These are phyloP conservation scores for Amaranthus hypochondriacus DNA, from an alignment of 148 eudicot genomes.

Conservation along the genomic window DNA sequence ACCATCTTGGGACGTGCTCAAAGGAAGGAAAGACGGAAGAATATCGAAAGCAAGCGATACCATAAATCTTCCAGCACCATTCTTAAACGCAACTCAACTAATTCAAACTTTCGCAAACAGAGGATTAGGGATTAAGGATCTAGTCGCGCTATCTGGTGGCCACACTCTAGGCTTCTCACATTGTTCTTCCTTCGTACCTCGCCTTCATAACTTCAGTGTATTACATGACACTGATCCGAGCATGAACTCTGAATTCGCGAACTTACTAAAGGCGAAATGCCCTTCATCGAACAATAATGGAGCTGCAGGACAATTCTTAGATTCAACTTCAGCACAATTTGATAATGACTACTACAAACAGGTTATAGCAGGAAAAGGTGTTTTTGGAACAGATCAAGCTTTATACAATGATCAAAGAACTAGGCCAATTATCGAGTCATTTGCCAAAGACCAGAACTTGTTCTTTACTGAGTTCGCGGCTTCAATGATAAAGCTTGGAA, in stretches of 20 bases:
- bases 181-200: slow-evolving; percentile 56
- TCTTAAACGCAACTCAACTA: slow-evolving; percentile 44
- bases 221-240: slow-evolving; percentile 45
- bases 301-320: slow-evolving; percentile 56
- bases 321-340: slow-evolving; percentile 48
- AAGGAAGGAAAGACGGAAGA: slow-evolving; percentile 63
- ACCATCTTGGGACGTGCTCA: slow-evolving; percentile 55
- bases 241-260: slow-evolving; percentile 40
- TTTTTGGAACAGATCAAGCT: slow-evolving; percentile 53
- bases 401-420: slow-evolving; percentile 44
- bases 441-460: slow-evolving; percentile 44
- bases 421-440: slow-evolving; percentile 44
- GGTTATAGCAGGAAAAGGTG: slow-evolving; percentile 45
- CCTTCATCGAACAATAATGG: slow-evolving; percentile 36
- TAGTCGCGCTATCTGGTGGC: slow-evolving; percentile 63
- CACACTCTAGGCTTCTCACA: slow-evolving; percentile 69
- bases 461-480: slow-evolving; percentile 55
- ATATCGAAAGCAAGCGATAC: slow-evolving; percentile 51
- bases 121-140: slow-evolving; percentile 40
- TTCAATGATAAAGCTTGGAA: slow-evolving; percentile 59
- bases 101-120: slow-evolving; percentile 40
- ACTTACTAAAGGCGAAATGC: slow-evolving; percentile 39
- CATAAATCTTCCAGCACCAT: slow-evolving; percentile 42
- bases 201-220: slow-evolving; percentile 49
- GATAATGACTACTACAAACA: slow-evolving; percentile 53